Base-by-base conservation (phyloP, 768 basidiomycete genomes). In the Suillus americanus region DNA sequence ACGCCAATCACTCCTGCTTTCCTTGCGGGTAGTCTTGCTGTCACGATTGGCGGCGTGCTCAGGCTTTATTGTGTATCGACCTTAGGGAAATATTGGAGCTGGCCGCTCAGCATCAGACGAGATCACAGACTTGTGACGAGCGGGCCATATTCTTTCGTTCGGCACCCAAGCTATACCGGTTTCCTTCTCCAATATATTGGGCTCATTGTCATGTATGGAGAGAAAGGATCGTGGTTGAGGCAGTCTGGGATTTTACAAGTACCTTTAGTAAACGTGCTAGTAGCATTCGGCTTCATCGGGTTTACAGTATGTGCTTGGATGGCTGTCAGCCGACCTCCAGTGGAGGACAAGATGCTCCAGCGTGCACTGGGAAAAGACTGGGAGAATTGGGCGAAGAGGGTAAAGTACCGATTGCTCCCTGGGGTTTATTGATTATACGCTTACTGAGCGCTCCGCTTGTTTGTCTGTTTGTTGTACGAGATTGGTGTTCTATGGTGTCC, bases 41-140 rank as follows among this genome's bases (percentile, higher is more conserved):
- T 66, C 43, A 37, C 67, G 16, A 23, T 54, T 28, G 75, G 73
- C 30, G 66, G 64, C 14, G 20, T 66, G 18, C 25, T 78, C 23
- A 74, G 76, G 25, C 46, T 66, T 38, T 45, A 18, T 37, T 76
- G 77, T 57, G 73, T 68, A 46, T 65, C 64, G 28, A 60, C 63
- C 3, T 64, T 77, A 3, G 75, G 72, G 5, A 55, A 54, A 14
- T 61, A 64, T 30, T 77, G 74, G 70, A 77, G 72, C 9, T 75
- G 73, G 53, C 65, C 69, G 30, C 67, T 75, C 25, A 69, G 67
- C 41, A 61, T 75, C 43, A 69, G 69, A 8, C 60, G 59, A 35
- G 57, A 65, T 9, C 75, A 76, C 66, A 65, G 57, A 81, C 70
- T 71, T 33, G 54, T 71, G 37, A 72, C 70, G 2, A 57, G 28